A percentile compares a stretch with the other conserved stretches of the same genome.
phyloP scores from a whole-genome alignment of 1,139 yeast species.

The Zhuliangozyma blackwelliae region DNA sequence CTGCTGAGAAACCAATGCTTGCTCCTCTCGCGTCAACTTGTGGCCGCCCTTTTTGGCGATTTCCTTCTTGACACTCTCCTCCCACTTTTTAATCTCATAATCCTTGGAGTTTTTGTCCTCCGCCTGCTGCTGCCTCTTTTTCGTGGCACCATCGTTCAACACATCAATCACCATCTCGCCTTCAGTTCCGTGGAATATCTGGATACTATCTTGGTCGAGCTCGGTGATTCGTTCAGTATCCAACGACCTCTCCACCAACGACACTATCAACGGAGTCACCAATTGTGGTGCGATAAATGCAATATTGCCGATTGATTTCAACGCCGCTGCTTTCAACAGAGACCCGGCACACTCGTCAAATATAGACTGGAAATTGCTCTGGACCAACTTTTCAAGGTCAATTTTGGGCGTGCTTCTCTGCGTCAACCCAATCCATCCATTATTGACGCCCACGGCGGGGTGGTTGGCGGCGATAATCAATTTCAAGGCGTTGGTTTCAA shows the following conservation, averaged over 20 bases:
- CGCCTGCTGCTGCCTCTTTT: constrained; percentile 30
- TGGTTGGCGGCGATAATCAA: constrained; percentile 59
- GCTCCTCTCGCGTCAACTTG: constrained; percentile 77
- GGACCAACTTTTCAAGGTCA: constrained; percentile 64
- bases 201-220: constrained; percentile 29
- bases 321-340: constrained; percentile 35
- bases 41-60: constrained; percentile 52
- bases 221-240: constrained; percentile 21
- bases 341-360: constrained; percentile 16
- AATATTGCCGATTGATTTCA: constrained; percentile 57
- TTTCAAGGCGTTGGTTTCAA: constrained; percentile 29
- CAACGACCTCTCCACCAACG: constrained; percentile 40
- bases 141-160: constrained; percentile 24
- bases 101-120: constrained; percentile 68
- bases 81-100: constrained; percentile 88
- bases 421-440: constrained; percentile 79
- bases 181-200: constrained; percentile 64
- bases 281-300: constrained; percentile 66
- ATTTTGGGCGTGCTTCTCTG: constrained; percentile 43
- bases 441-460: constrained; percentile 34
- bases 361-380: constrained; percentile 33
- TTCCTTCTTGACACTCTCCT: constrained; percentile 73
- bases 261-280: constrained; percentile 48
- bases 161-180: constrained; percentile 71
- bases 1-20: constrained; percentile 54